Conservation (phyloP, 1,284 basidiomycete genomes). For the Austroboletus novae-zelandiae region DNA sequence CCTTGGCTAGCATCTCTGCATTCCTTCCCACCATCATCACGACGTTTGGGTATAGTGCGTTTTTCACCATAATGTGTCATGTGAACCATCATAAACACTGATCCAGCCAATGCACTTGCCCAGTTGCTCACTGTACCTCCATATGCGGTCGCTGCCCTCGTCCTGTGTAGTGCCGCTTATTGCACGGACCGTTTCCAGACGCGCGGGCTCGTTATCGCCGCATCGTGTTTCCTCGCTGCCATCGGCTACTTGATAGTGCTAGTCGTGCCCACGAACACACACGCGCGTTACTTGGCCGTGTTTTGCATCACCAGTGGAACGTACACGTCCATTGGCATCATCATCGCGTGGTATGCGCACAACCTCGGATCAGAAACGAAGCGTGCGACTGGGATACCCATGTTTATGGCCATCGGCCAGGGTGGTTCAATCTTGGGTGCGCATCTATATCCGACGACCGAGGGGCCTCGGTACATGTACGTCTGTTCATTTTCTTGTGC, state of each 20-base stretch:
- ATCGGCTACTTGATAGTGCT: slow-evolving; percentile 43
- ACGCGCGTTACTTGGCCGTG: slow-evolving; percentile 67
- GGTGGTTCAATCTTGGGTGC: slow-evolving; percentile 71
- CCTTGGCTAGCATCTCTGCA: slow-evolving; percentile 75
- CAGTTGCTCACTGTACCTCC: slow-evolving; percentile 80
- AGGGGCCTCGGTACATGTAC: slow-evolving; percentile 66
- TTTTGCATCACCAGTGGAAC: slow-evolving; percentile 74
- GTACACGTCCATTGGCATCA: slow-evolving; percentile 66
- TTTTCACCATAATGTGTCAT: not conserved
- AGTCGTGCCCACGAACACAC: slow-evolving; percentile 40
- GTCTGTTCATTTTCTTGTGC: slow-evolving; percentile 10
- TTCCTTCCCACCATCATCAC: slow-evolving; percentile 84
- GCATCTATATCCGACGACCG: slow-evolving; percentile 62
- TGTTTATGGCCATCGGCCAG: slow-evolving; percentile 79
- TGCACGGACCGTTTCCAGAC: slow-evolving; percentile 72
- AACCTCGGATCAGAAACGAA: slow-evolving; percentile 79
- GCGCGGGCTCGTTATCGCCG: slow-evolving; percentile 62
- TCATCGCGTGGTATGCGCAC: slow-evolving; percentile 76
- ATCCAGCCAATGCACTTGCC: slow-evolving; percentile 49
- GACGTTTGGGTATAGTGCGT: slow-evolving; percentile 61
- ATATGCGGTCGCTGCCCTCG: slow-evolving; percentile 71
- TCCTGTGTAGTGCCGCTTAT: slow-evolving; percentile 64
- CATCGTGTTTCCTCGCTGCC: slow-evolving; percentile 48
- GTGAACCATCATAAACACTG: not conserved
- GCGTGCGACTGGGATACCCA: slow-evolving; percentile 70